Evolutionary conservation across 306 rosid genomes (phyloP), one percentile per base, ranked within the genome.

Genomic region (Lupinus albus): DNA sequence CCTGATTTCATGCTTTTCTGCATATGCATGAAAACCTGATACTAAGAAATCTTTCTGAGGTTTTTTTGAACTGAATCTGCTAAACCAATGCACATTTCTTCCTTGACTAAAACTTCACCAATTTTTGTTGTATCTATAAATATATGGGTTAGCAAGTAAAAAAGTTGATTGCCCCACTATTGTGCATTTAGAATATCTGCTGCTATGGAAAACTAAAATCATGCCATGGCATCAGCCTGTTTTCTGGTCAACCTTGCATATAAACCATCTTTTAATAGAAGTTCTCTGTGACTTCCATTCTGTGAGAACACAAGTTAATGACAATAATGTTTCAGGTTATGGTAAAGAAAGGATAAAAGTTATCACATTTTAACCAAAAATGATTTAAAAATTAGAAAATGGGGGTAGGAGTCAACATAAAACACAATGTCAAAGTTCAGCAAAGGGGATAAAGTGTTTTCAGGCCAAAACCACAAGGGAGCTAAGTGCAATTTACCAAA

Each of bases 251-350:
- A 68, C 75, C 89, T 82, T 9, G 98, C 96, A 70, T 89, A 92
- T 38, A 89, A 21, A 63, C 98, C 96, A 71, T 83, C 91, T 59
- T 79, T 79, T 30, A 72, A 32, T 33, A 93, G 90, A 74, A 93
- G 96, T 71, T 88, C 97, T 64, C 74, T 79, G 80, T 93, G 97
- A 79, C 84, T 89, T 59, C 97, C 98, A 63, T 44, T 70, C 97
- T 90, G 88, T 51, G 42, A 11, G 67, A 44, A 64, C 30, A 76
- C 13, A 53, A 65, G 65, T 15, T 16, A 59, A 39, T 35, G 63
- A 45, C 71, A 53, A 70, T 54, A 15, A 46, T 11, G 61, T 11
- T 70, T 74, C 49, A 28, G 17, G 41, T 36, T 14, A 54, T 16
- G 45, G 15, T 7, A 61, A 56, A n/a, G 4, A 50, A 12, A 5